Evolutionary conservation across 75 land plant genomes (phyloP).

Genomic region (Adiantum capillusveneris): DNA sequence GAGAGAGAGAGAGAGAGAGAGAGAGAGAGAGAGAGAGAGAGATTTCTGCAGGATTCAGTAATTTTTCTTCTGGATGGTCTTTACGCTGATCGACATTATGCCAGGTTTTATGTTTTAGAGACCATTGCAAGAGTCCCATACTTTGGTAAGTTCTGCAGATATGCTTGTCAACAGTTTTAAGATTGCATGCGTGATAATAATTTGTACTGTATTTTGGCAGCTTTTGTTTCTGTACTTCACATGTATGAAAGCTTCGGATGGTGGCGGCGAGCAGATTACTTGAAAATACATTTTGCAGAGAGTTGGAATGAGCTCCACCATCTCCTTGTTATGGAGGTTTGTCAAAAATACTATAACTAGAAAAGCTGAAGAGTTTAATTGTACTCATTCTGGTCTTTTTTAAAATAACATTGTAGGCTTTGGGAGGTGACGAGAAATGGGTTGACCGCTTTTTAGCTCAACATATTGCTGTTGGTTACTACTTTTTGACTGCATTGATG

Average conservation of each 20-base stretch:
- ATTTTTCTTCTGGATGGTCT: slow-evolving; percentile 67
- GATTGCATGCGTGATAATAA: not conserved
- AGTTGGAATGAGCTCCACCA: slow-evolving; percentile 99
- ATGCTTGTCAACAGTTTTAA: not conserved
- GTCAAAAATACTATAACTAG: not conserved
- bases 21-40: not conserved
- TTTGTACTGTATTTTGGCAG: slow-evolving; percentile 30
- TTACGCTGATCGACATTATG: slow-evolving; percentile 66
- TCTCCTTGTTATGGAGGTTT: slow-evolving; percentile 93
- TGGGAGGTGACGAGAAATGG: slow-evolving; percentile 95
- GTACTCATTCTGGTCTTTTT: not conserved
- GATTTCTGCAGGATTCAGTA: slow-evolving; percentile 67
- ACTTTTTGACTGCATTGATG: slow-evolving; percentile 83
- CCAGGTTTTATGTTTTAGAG: slow-evolving; percentile 93
- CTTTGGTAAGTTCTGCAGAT: slow-evolving; percentile 45
- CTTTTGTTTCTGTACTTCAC: slow-evolving; percentile 93
- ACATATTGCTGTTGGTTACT: slow-evolving; percentile 72
- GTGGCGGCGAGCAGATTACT: slow-evolving; percentile 97
- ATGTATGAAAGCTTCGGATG: slow-evolving; percentile 99
- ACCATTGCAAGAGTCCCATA: slow-evolving; percentile 98
- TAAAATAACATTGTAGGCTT: slow-evolving; percentile 43
- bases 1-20: slow-evolving; percentile 8
- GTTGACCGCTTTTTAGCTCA: slow-evolving; percentile 91
- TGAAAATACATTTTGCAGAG: slow-evolving; percentile 98
- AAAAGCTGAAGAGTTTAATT: not conserved